phyloP scores from a whole-genome alignment of 352 stramenopile genomes.

The Phytophthora citricola region DNA sequence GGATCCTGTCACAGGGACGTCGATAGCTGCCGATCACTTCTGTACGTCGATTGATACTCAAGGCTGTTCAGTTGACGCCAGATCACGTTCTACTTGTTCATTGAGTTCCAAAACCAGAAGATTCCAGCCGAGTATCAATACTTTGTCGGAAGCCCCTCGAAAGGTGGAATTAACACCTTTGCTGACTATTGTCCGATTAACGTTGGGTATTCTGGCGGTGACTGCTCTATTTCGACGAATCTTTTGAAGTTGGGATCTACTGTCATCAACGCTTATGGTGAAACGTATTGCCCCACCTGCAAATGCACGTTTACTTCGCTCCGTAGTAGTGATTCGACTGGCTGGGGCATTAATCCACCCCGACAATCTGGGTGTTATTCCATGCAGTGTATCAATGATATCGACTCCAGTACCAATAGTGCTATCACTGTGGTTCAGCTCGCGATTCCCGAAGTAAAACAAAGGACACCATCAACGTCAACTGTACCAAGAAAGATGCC shows the following conservation, averaged over 20 bases:
- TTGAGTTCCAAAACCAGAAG: slow-evolving; percentile 32
- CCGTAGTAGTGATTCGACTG: slow-evolving; percentile 51
- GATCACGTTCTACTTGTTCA: slow-evolving; percentile 61
- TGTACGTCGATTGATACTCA: slow-evolving; percentile 45
- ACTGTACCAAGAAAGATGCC: slow-evolving; percentile 52
- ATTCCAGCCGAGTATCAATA: slow-evolving; percentile 73
- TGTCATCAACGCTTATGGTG: slow-evolving; percentile 66
- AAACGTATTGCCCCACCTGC: slow-evolving; percentile 75
- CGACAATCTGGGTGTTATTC: slow-evolving; percentile 68
- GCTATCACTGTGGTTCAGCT: slow-evolving; percentile 41
- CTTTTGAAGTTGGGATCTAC: slow-evolving; percentile 47
- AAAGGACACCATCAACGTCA: slow-evolving; percentile 34
- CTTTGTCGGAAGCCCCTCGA: slow-evolving; percentile 45
- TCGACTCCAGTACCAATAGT: neutral
- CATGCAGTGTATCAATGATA: slow-evolving; percentile 48
- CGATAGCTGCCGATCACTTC: slow-evolving; percentile 57
- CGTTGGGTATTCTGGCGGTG: slow-evolving; percentile 55
- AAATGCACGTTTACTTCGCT: slow-evolving; percentile 70
- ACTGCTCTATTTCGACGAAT: slow-evolving; percentile 60
- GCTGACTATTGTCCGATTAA: slow-evolving; percentile 78
- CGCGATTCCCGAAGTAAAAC: slow-evolving; percentile 32
- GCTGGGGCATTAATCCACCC: neutral
- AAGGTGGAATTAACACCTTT: slow-evolving; percentile 60
- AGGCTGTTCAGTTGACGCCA: slow-evolving; percentile 74
- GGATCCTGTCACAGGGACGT: slow-evolving; percentile 41